These are phyloP conservation scores for Leccinum longicurvipes DNA, from an alignment of 768 basidiomycete species.

Conservation along the genomic window DNA sequence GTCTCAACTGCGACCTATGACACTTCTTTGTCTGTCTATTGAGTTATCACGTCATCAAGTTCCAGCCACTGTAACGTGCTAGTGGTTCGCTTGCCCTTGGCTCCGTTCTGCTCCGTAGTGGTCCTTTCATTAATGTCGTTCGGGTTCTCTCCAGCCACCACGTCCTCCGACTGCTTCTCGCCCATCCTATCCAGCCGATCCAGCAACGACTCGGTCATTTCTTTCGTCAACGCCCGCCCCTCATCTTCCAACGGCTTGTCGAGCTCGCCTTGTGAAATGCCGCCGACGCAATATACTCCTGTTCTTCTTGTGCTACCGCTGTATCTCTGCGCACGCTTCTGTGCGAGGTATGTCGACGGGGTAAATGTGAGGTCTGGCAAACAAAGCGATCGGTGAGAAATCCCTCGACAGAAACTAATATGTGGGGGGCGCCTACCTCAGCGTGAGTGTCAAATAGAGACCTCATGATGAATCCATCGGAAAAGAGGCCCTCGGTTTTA, in stretches of 20 bases:
- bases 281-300: constrained; percentile 47
- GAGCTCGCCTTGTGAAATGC: constrained; percentile 51
- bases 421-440: constrained; percentile 27
- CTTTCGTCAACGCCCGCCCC: constrained; percentile 43
- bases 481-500: constrained; percentile 36
- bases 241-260: constrained; percentile 51
- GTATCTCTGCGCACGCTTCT: constrained; percentile 49
- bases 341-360: constrained; percentile 49
- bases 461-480: constrained; percentile 43
- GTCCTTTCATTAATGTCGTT: no score
- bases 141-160: no score
- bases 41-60: no score
- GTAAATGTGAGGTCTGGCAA: constrained; percentile 23
- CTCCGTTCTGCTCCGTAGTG: no score
- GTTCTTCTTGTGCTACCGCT: constrained; percentile 50
- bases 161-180: constrained; percentile 10
- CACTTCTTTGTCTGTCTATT: no score
- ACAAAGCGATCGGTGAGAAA: background rate
- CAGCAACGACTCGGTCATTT: constrained; percentile 45
- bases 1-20: no score
- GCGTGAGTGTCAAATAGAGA: constrained; percentile 37
- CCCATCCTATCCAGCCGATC: constrained; percentile 27
- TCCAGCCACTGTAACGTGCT: no score
- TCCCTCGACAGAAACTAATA: no score
- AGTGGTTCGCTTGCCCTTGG: no score